A percentile compares a stretch with the other conserved stretches of the same genome.
Evolutionary conservation across 805 yeast species (phyloP).

Genomic region (Ascoidea asiatica): DNA sequence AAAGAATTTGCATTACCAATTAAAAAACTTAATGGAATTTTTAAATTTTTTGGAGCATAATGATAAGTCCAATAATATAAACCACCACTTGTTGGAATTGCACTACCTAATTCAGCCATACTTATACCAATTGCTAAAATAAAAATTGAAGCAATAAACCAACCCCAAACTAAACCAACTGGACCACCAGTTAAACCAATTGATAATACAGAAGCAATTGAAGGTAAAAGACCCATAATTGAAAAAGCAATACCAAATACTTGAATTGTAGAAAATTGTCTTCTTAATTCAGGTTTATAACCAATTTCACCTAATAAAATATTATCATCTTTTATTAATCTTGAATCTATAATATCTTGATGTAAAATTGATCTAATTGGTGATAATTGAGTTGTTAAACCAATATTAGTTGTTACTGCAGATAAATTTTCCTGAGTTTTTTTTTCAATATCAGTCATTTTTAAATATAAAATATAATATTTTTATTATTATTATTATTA

Average conservation of each 20-base stretch:
- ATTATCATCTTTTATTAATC: neutral
- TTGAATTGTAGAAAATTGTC: constrained; percentile 30
- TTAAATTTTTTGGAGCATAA: constrained; percentile 31
- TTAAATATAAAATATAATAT: too few relatives aligned
- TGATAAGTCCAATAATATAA: constrained; percentile 47
- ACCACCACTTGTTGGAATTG: constrained; percentile 46
- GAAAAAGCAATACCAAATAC: constrained; percentile 46
- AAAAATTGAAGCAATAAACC: constrained; percentile 33
- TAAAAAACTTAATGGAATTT: constrained; percentile 25
- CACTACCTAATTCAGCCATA: constrained; percentile 37
- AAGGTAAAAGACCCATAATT: constrained; percentile 54
- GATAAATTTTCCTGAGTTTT: too few relatives aligned
- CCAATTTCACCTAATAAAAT: neutral
- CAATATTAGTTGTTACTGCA: too few relatives aligned
- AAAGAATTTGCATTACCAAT: constrained; percentile 50
- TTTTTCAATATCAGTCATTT: too few relatives aligned
- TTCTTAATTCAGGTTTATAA: constrained; percentile 18
- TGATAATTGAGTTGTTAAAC: neutral
- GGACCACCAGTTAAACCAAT: constrained; percentile 53
- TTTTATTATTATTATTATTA: too few relatives aligned
- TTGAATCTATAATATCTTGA: neutral
- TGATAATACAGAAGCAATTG: constrained; percentile 39
- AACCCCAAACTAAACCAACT: constrained; percentile 40
- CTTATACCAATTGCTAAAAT: constrained; percentile 35
- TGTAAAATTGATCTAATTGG: neutral